Base-by-base conservation (phyloP, 257 asterid genomes). In the Fraxinus anomala region DNA sequence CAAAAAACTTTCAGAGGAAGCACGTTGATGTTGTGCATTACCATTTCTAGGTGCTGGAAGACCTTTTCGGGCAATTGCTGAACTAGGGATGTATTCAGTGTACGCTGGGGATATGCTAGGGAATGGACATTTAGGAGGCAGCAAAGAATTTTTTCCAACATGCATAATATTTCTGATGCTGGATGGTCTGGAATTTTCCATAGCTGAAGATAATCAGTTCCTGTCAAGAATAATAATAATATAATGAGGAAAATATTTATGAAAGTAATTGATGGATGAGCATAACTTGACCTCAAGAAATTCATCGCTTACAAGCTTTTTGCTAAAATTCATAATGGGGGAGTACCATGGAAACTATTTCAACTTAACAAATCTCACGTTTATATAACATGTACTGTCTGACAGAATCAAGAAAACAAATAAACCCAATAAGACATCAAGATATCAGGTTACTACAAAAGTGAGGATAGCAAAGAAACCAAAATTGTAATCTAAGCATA, bases 101-200 rank as follows among this genome's bases (percentile, higher is more conserved):
- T 83, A 93, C 2, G 96, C 81, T 19, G 97, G 94, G 75, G 92
- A 77, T 70, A 88, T 76, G 81, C 92, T 85, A 34, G 97, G 97
- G 82, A 88, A 92, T 69, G 98, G 99, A 83, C 89, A 87, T 87
- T 93, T 96, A 72, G 99, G 99, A 65, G 99, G 99, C 77, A 96
- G 90, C 71, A 92, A 83, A 6, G 97, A 82, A 77, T 84, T 82
- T 82, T 89, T 93, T 79, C 49, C 49, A 11, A 40, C 49, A 12
- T 88, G 84, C 89, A 87, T 83, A 89, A 86, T 83, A 78, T 84
- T 93, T 89, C 93, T 83, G 71, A 85, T 75, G 86, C 86, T 90
- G 73, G 97, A 88, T 56, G 94, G 87, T 73, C 94, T 94, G 66
- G 95, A 87, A 84, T 88, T 91, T n/a, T 85, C 91, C 96, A 93